Base-by-base conservation (phyloP, 805 yeast species). In the Millerozyma miso region DNA sequence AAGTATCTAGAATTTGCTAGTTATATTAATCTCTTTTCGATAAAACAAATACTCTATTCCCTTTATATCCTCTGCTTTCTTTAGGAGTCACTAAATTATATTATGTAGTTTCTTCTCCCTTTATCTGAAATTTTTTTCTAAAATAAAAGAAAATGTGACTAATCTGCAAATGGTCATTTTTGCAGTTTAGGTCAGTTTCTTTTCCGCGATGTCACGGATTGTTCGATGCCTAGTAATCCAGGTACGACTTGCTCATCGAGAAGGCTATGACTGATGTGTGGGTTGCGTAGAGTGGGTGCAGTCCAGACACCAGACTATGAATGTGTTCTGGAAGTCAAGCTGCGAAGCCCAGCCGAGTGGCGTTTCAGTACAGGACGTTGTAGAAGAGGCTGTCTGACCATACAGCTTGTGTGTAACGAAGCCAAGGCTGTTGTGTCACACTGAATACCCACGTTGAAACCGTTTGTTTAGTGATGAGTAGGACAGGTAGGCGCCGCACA, bases 31-130 rank as follows among this genome's bases (percentile, higher is more conserved):
- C n/a, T 32, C 5, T 13, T 32, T 32, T 32, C 5, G 14, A 7
- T 6, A 7, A 32, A 32, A 6, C 5, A 32, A 7, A 6, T 32
- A 7, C n/a, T 13, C 17, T 32, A n/a, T 32, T 32, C n/a, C n/a
- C 17, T 13, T 32, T 32, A 32, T n/a, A 23, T 23, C 29, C 29
- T 23, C 10, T 23, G 29, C 29, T 23, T 23, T 23, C 13, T 13
- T 32, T 7, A 32, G 14, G 34, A 15, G 34, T 32, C n/a, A 32
- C 39, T 20, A 14, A 39, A 33, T 32, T 39, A 33, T 18, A 32
- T 32, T 17, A 19, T 17, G 36, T 39, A 39, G 20, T 39, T 39
- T 18, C 14, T 31, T 16, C 37, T 39, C 36, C 41, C 29, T 39
- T 37, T 37, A 19, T 31, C 23, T 17, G 33, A 39, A 32, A 31